Conservation (phyloP, 2,329 filamentous ascomycete genomes). For the Colletotrichum eremochloae region DNA sequence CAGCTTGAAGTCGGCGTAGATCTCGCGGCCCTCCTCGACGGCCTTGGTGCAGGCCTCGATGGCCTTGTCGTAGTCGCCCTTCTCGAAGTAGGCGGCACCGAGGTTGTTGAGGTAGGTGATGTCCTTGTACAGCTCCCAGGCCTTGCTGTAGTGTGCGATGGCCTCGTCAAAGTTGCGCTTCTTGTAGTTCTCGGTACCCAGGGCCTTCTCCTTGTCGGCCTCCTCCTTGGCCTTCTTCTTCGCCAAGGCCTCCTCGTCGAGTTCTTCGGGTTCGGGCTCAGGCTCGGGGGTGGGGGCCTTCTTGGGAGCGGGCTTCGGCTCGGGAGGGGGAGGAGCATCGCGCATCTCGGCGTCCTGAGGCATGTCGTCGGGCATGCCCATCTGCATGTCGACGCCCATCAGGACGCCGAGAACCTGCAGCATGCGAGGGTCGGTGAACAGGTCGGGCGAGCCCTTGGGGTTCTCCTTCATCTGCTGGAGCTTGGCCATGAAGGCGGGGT, state of each 20-base stretch:
- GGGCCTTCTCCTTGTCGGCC: conserved; percentile 93
- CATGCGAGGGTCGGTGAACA: conserved; percentile 92
- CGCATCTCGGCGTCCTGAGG: conserved; percentile 82
- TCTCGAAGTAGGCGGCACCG: conserved; percentile 94
- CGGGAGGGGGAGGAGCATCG: conserved; percentile 65
- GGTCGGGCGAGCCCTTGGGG: conserved; percentile 81
- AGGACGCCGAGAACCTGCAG: conserved; percentile 93
- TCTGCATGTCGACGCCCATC: conserved; percentile 90
- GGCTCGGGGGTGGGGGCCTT: conserved; percentile 69
- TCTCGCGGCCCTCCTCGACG: conserved; percentile 87
- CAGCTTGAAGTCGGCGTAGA: conserved; percentile 96
- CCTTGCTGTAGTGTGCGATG: conserved; percentile 93
- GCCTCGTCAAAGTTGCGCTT: conserved; percentile 97
- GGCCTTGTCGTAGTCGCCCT: conserved; percentile 90
- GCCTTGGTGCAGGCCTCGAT: conserved; percentile 91
- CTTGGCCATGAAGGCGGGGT: conserved; percentile 91
- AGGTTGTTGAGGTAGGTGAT: conserved; percentile 98
- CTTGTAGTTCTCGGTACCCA: conserved; percentile 97
- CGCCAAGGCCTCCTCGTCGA: conserved; percentile 86
- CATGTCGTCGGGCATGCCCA: conserved; percentile 55
- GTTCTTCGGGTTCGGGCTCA: conserved; percentile 74
- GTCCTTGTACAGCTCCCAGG: conserved; percentile 95
- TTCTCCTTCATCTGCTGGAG: conserved; percentile 85
- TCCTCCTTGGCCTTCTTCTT: conserved; percentile 93
- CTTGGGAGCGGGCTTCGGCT: conserved; percentile 62